phyloP scores from a whole-genome alignment of 106 monocot species.

The Dendrobium officinale region DNA sequence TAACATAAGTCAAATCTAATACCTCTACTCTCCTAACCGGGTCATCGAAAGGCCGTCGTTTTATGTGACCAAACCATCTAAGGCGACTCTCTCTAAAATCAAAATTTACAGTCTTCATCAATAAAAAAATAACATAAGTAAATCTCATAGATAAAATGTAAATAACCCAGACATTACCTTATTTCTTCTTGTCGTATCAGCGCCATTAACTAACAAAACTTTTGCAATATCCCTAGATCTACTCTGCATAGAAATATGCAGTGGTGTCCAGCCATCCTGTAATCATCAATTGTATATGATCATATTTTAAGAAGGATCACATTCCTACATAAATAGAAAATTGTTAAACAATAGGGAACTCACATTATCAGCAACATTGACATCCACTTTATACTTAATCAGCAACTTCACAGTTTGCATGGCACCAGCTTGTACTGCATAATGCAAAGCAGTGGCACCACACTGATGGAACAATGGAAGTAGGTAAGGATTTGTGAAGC shows the following conservation, averaged over 20 bases:
- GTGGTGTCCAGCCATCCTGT: conserved; percentile 94
- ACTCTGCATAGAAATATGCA: conserved; percentile 86
- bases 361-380: conserved; percentile 86
- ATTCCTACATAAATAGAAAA: conserved; percentile 6
- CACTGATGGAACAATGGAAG: conserved; percentile 24
- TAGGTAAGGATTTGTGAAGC: neutral
- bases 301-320: conserved; percentile 3
- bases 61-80: no score
- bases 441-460: conserved; percentile 89
- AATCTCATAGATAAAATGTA: neutral
- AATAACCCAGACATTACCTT: conserved; percentile 33
- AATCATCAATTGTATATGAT: conserved; percentile 2
- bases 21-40: no score
- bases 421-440: conserved; percentile 94
- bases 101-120: no score
- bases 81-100: no score
- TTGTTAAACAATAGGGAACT: conserved; percentile 14
- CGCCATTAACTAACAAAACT: conserved; percentile 80
- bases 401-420: conserved; percentile 89
- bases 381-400: conserved; percentile 87
- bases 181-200: conserved; percentile 78
- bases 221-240: conserved; percentile 85
- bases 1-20: no score
- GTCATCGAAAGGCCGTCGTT: no score
- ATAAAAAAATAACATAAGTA: neutral